These are phyloP conservation scores for Mikania micrantha DNA, from an alignment of 129 eudicot genomes.

Conservation along the genomic window DNA sequence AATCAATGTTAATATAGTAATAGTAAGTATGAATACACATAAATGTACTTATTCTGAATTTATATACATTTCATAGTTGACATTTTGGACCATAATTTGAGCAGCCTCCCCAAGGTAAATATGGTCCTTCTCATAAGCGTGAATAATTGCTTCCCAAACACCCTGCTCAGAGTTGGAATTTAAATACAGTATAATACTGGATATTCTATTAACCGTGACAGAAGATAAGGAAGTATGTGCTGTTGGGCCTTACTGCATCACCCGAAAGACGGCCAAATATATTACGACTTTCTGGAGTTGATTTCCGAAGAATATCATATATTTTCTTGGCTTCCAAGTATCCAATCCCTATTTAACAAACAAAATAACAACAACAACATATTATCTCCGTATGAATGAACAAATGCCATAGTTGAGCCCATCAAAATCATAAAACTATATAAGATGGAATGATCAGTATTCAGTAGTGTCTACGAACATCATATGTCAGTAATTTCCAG, in stretches of 20 bases:
- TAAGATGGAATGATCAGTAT: neutral
- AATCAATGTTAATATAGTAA: neutral
- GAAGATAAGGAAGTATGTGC: neutral
- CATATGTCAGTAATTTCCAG: neutral
- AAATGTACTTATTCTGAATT: neutral
- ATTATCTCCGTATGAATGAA: neutral
- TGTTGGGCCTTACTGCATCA: conserved; percentile 63
- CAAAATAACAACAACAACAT: neutral
- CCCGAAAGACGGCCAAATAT: conserved; percentile 98
- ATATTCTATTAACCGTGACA: neutral
- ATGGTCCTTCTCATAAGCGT: conserved; percentile 80
- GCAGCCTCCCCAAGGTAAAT: conserved; percentile 96
- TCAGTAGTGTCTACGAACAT: neutral
- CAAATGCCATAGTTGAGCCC: conserved; percentile 4
- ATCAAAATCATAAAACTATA: neutral
- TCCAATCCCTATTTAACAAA: conserved; percentile 52
- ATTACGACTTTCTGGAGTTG: conserved; percentile 85
- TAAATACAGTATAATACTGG: neutral
- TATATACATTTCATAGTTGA: conserved; percentile 81
- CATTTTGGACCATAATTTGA: conserved; percentile 91
- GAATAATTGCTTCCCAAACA: conserved; percentile 84
- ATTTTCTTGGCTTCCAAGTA: conserved; percentile 75
- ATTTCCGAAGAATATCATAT: conserved; percentile 65
- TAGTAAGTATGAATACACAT: neutral
- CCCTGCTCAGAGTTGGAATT: conserved; percentile 43